Base-by-base conservation (phyloP, 805 yeast genomes). In the Sugiyamaella lignohabitans region DNA sequence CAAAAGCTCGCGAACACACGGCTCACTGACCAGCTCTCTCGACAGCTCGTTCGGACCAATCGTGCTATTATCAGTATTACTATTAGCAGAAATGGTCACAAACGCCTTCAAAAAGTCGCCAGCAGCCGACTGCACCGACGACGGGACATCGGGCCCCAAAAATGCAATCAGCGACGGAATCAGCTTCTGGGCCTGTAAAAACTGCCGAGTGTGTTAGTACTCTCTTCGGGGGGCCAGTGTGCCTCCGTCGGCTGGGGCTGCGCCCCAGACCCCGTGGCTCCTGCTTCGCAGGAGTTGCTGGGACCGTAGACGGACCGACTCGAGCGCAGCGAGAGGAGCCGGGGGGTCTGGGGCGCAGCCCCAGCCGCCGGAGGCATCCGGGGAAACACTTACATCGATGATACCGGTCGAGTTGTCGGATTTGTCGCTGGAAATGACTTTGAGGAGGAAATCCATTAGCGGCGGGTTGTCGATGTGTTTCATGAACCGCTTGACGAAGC, bases 11-110 rank as follows among this genome's bases (percentile, higher is more conserved):
- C 75, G 70, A 55, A 88, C 75, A 50, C 85, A 77, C 35, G 76
- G 73, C 37, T 80, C 80, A 16, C 94, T 82, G 11, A 89, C 97
- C 27, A 93, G 72, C 63, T 91, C 91, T 53, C 98, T 75, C 2
- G 96, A 87, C 34, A 93, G 72, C 61, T 87, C 96, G 61, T 93
- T 93, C 1, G 98, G 98, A 1, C 98, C 98, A 46, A 93, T 86
- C 6, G 95, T 85, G 2, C 95, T 84, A 53, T 86, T 89, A 49
- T 87, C 87, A 39, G 87, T 84, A 49, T 85, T 87, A 5, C 85
- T 88, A 59, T 91, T 93, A 5, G 97, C 96, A 38, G 96, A 87
- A 27, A 93, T 86, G 2, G 97, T 84, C 30, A 93, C 84, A 58
- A 93, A 80, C 0, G 98, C 97, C 62, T 93, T 93, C 45, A 93